Evolutionary conservation across 2,329 filamentous ascomycete genomes (phyloP).

Genomic region (Alternaria gaisen): DNA sequence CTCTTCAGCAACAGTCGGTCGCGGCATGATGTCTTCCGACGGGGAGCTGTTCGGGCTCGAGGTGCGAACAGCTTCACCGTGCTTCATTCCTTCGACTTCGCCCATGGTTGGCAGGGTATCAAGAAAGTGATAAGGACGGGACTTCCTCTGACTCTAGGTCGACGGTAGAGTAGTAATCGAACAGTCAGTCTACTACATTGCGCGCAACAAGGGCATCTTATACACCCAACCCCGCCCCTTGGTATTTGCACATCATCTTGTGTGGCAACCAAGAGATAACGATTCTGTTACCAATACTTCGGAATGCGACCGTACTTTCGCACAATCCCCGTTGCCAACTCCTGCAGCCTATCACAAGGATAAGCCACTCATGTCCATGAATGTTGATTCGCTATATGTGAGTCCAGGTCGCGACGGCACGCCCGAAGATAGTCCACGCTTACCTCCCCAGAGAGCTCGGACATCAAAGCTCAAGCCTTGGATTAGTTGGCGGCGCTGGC

Average conservation of each 20-base stretch:
- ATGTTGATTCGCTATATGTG: slow-evolving; percentile 6
- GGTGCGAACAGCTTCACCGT: slow-evolving; percentile 22
- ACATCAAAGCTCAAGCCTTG: slow-evolving; percentile 19
- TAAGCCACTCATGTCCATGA: not conserved
- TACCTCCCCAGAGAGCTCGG: not conserved
- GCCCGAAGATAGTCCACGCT: not conserved
- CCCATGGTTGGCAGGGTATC: slow-evolving; percentile 22
- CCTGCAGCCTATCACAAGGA: slow-evolving; percentile 2
- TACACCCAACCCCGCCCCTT: slow-evolving; percentile 20
- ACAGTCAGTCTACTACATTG: not conserved
- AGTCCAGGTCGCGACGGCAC: not conserved
- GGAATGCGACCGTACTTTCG: not conserved
- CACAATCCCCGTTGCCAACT: not conserved
- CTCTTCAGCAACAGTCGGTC: slow-evolving; percentile 21
- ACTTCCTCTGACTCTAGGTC: not conserved
- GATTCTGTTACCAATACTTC: slow-evolving; percentile 14
- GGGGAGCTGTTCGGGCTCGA: slow-evolving; percentile 19
- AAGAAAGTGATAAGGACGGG: not conserved
- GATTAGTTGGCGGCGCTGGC: slow-evolving; percentile 32
- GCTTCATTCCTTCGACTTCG: slow-evolving; percentile 28
- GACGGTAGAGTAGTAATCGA: slow-evolving; percentile 3
- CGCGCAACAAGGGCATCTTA: slow-evolving; percentile 24
- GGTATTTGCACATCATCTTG: slow-evolving; percentile 13
- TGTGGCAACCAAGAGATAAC: slow-evolving; percentile 35
- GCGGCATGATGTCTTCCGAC: slow-evolving; percentile 18